Percentiles rank a stretch among this genome's conserved stretches.
phyloP scores from a whole-genome alignment of 179 eudicot genomes.

The Heliamphora ciliata region DNA sequence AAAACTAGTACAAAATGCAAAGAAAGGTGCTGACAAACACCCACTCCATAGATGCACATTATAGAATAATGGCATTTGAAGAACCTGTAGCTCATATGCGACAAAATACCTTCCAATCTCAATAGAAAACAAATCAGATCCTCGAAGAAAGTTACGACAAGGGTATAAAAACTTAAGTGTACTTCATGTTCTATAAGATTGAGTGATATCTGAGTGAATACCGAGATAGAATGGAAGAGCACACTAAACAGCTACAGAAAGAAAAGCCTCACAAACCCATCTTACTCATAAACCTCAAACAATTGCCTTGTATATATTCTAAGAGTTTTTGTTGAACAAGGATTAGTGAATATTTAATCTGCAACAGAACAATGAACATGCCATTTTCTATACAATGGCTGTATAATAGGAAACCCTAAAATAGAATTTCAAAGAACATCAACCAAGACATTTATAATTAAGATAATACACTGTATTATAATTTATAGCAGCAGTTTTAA shows the following conservation, averaged over 20 bases:
- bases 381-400: not conserved
- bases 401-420: constrained; percentile 1
- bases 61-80: not conserved
- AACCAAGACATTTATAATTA: not conserved
- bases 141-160: not conserved
- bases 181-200: not conserved
- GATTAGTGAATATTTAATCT: not conserved
- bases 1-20: not conserved
- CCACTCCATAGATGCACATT: not conserved
- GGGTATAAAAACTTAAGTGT: not conserved
- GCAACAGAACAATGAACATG: not conserved
- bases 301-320: not conserved
- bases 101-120: not conserved
- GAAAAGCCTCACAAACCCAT: constrained; percentile 2
- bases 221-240: not conserved
- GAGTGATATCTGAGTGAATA: not conserved
- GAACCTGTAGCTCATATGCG: not conserved
- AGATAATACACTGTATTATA: not conserved
- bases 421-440: not conserved
- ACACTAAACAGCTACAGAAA: constrained; percentile 5
- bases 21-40: not conserved
- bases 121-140: not conserved
- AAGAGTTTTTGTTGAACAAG: not conserved
- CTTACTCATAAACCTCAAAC: not conserved
- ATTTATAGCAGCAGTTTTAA: not conserved